phyloP scores from a whole-genome alignment of 2,329 filamentous ascomycete species.

The Microcyclospora pomicola region DNA sequence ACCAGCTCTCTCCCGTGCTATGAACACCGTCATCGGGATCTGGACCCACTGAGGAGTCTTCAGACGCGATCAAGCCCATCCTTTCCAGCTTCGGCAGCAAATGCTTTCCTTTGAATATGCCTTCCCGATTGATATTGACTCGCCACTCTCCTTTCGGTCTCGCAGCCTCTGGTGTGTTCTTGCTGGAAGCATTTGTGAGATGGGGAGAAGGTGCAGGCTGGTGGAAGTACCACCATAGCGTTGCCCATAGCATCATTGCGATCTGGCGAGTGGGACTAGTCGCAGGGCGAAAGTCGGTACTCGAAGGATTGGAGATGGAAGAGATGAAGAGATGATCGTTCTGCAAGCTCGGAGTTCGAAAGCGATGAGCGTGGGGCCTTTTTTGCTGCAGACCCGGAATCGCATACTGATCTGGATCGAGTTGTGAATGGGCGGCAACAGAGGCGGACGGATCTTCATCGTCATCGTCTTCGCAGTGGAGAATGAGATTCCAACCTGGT shows the following conservation, averaged over 20 bases:
- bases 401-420: constrained; percentile 4
- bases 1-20: constrained; percentile 53
- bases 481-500: constrained; percentile 76
- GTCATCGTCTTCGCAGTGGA: constrained; percentile 52
- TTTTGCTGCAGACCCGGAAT: constrained; percentile 8
- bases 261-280: constrained; percentile 76
- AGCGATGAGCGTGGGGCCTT: constrained; percentile 45
- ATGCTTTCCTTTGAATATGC: constrained; percentile 73
- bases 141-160: constrained; percentile 76
- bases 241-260: constrained; percentile 93
- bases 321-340: constrained; percentile 83
- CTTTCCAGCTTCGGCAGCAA: constrained; percentile 81
- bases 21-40: constrained; percentile 38
- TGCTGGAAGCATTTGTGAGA: constrained; percentile 49
- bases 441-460: constrained; percentile 9
- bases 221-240: constrained; percentile 95
- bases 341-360: constrained; percentile 57
- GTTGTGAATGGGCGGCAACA: constrained; percentile 4
- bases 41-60: constrained; percentile 59
- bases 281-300: constrained; percentile 63
- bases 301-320: constrained; percentile 73
- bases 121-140: constrained; percentile 70
- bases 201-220: constrained; percentile 57
- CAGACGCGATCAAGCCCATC: constrained; percentile 71
- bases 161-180: constrained; percentile 49